Evolutionary conservation across 1,139 yeast genomes (phyloP).

Genomic region (Yamadazyma conglobata): DNA sequence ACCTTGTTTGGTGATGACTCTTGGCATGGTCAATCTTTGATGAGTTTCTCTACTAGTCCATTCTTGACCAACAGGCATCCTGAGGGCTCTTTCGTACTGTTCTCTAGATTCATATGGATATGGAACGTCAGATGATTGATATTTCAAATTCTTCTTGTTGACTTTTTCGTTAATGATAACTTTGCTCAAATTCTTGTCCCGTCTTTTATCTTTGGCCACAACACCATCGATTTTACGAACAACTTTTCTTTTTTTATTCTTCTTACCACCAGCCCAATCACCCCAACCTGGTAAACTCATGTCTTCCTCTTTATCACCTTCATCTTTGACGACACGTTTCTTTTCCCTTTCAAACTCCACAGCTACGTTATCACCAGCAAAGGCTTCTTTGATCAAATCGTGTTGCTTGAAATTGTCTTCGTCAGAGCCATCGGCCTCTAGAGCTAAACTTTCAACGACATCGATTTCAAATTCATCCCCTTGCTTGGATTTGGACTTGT

Average conservation of each 20-base stretch:
- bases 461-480: constrained; percentile 43
- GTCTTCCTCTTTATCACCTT: constrained; percentile 85
- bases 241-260: constrained; percentile 58
- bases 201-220: constrained; percentile 63
- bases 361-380: constrained; percentile 94
- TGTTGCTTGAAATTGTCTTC: constrained; percentile 66
- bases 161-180: constrained; percentile 89
- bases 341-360: constrained; percentile 78
- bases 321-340: constrained; percentile 61
- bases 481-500: constrained; percentile 33
- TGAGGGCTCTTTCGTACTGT: constrained; percentile 88
- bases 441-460: constrained; percentile 38
- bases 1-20: constrained; percentile 83
- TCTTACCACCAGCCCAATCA: constrained; percentile 68
- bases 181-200: constrained; percentile 69
- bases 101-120: constrained; percentile 91
- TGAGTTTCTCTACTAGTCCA: constrained; percentile 90
- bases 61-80: constrained; percentile 97
- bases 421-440: constrained; percentile 37
- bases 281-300: constrained; percentile 95
- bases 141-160: constrained; percentile 79
- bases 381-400: constrained; percentile 83
- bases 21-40: constrained; percentile 86
- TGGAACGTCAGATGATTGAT: constrained; percentile 84
- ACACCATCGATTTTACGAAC: constrained; percentile 73